Conservation (phyloP, 345 rosid species). For the Lenwebbia sp. region DNA sequence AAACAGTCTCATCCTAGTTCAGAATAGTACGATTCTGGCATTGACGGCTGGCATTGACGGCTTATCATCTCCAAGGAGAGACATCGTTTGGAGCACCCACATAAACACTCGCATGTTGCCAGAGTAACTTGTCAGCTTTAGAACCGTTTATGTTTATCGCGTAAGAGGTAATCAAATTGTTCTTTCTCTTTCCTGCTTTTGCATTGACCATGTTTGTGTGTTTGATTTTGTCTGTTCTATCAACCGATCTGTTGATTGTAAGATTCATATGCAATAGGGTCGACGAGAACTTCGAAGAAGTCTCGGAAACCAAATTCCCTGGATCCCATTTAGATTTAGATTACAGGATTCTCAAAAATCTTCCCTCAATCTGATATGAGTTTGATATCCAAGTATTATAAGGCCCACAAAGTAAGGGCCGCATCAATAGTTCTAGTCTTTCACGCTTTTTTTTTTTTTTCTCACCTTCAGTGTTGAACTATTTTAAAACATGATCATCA, state of each 20-base stretch:
- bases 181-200: background rate
- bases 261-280: slow-evolving; percentile 13
- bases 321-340: slow-evolving; percentile 66
- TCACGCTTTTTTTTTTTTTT: background rate
- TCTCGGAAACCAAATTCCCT: slow-evolving; percentile 45
- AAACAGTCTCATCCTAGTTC: slow-evolving; percentile 14
- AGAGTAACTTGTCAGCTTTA: slow-evolving; percentile 5
- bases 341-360: slow-evolving; percentile 46
- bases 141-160: background rate
- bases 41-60: slow-evolving; percentile 1
- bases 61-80: slow-evolving; percentile 1
- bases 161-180: background rate
- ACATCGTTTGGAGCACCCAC: slow-evolving; percentile 10
- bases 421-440: background rate
- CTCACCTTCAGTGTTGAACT: background rate
- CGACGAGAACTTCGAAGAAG: slow-evolving; percentile 6
- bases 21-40: background rate
- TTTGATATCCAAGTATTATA: slow-evolving; percentile 40
- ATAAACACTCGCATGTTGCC: slow-evolving; percentile 19
- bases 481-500: background rate
- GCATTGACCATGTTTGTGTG: background rate
- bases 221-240: background rate
- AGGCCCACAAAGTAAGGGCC: slow-evolving; percentile 30
- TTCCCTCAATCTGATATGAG: slow-evolving; percentile 28
- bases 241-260: background rate